Percentiles rank a stretch among this genome's conserved stretches.
Evolutionary conservation across 2,329 filamentous ascomycete genomes (phyloP).

Genomic region (Nectriaceae sp.): DNA sequence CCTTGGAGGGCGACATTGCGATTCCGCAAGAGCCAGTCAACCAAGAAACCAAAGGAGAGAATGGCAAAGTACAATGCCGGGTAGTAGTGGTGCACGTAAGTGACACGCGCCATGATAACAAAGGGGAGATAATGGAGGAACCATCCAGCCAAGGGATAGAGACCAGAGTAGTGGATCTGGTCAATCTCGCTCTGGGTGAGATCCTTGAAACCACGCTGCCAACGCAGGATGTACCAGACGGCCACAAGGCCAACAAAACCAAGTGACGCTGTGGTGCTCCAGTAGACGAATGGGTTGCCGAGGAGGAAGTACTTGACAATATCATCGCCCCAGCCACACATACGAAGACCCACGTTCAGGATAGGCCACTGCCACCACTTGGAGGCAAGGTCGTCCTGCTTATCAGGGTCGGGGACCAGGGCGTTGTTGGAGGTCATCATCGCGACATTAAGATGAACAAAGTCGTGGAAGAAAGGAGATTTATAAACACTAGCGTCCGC

Average conservation of each 20-base stretch:
- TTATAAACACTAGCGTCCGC: conserved; percentile 90
- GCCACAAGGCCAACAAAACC: conserved; percentile 72
- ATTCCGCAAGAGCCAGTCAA: conserved; percentile 78
- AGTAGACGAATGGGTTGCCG: conserved; percentile 95
- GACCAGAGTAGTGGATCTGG: conserved; percentile 88
- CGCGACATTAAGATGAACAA: conserved; percentile 95
- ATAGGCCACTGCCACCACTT: conserved; percentile 99
- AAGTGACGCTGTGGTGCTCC: conserved; percentile 83
- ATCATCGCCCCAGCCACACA: conserved; percentile 97
- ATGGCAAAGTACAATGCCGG: conserved; percentile 98
- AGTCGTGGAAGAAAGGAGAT: conserved; percentile 96
- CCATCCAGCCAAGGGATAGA: conserved; percentile 94
- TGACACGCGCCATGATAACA: conserved; percentile 96
- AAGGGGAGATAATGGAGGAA: conserved; percentile 96
- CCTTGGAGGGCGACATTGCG: conserved; percentile 65
- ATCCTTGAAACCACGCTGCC: conserved; percentile 92
- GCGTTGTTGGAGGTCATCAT: conserved; percentile 99
- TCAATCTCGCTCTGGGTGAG: conserved; percentile 80
- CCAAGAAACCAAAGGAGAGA: conserved; percentile 80
- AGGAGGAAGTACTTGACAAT: conserved; percentile 98
- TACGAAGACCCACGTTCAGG: conserved; percentile 90
- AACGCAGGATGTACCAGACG: conserved; percentile 85
- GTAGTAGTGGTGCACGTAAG: conserved; percentile 99
- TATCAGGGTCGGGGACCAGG: conserved; percentile 94
- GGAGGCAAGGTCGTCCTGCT: conserved; percentile 97